phyloP scores from a whole-genome alignment of 2,329 filamentous ascomycete genomes.

The Aspergillus luchuensis region DNA sequence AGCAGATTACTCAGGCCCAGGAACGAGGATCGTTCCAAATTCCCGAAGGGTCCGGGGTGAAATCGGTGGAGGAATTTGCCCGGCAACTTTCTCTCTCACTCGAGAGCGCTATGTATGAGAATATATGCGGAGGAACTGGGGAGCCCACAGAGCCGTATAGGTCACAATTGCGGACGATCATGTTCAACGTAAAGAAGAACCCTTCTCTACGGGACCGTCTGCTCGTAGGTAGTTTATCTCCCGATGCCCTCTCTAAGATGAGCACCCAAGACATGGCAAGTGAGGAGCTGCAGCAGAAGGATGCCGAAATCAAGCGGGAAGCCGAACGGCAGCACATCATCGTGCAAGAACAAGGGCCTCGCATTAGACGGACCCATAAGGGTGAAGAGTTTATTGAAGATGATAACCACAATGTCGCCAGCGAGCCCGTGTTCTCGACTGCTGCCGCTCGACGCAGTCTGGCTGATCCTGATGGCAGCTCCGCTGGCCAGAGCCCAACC shows the following conservation, averaged over 20 bases:
- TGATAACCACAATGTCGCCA: constrained; percentile 56
- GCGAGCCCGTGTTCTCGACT: constrained; percentile 52
- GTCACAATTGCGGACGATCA: constrained; percentile 71
- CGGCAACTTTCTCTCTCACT: constrained; percentile 75
- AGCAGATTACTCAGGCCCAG: constrained; percentile 66
- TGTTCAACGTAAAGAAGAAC: constrained; percentile 89
- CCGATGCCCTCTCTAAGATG: constrained; percentile 83
- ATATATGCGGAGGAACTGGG: constrained; percentile 52
- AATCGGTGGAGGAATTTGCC: constrained; percentile 65
- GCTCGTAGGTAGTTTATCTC: constrained; percentile 69
- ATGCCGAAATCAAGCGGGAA: constrained; percentile 57
- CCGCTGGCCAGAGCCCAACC: constrained; percentile 29
- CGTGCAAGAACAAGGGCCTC: constrained; percentile 72
- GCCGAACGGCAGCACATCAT: constrained; percentile 71
- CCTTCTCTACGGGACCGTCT: constrained; percentile 73
- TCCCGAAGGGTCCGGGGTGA: constrained; percentile 64
- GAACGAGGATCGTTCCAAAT: constrained; percentile 66
- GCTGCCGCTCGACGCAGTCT: constrained; percentile 49
- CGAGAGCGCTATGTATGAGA: constrained; percentile 67
- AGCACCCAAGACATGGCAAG: constrained; percentile 86
- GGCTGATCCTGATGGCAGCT: constrained; percentile 32
- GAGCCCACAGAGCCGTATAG: constrained; percentile 59
- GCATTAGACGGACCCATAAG: constrained; percentile 88
- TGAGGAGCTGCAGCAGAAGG: constrained; percentile 74
- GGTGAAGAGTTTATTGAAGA: constrained; percentile 88